Evolutionary conservation across 805 yeast genomes (phyloP).

Genomic region (Priceomyces carsonii): DNA sequence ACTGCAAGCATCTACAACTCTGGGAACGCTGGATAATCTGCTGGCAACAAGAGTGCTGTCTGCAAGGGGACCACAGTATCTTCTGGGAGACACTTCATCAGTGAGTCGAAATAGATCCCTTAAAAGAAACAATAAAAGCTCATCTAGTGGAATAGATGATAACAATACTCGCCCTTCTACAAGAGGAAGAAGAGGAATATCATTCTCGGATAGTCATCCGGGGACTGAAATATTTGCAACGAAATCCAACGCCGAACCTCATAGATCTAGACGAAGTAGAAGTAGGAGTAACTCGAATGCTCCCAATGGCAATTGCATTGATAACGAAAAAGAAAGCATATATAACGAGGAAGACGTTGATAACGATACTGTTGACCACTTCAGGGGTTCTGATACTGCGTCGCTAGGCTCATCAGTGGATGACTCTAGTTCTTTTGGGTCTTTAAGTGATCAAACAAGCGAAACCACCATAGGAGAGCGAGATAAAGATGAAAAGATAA

Average conservation of each 20-base stretch:
- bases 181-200: too few relatives aligned
- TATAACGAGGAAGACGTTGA: constrained; percentile 22
- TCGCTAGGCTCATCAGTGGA: constrained; percentile 5
- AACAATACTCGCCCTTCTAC: too few relatives aligned
- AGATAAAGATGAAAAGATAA: constrained; percentile 13
- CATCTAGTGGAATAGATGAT: too few relatives aligned
- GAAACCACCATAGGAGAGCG: neutral
- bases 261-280: too few relatives aligned
- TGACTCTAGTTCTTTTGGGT: constrained; percentile 1
- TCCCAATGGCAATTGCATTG: constrained; percentile 13
- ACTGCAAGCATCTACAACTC: constrained; percentile 6
- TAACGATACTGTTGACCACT: constrained; percentile 13
- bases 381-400: constrained; percentile 7
- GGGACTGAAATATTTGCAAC: too few relatives aligned
- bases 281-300: neutral
- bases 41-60: too few relatives aligned
- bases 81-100: too few relatives aligned
- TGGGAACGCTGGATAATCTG: neutral
- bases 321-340: constrained; percentile 23
- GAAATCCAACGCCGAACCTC: too few relatives aligned
- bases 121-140: too few relatives aligned
- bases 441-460: constrained; percentile 2
- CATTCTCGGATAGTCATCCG: too few relatives aligned
- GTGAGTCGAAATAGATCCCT: too few relatives aligned
- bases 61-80: too few relatives aligned